phyloP scores from a whole-genome alignment of 495 filamentous ascomycete genomes.

The Talaromyces stipitatus region DNA sequence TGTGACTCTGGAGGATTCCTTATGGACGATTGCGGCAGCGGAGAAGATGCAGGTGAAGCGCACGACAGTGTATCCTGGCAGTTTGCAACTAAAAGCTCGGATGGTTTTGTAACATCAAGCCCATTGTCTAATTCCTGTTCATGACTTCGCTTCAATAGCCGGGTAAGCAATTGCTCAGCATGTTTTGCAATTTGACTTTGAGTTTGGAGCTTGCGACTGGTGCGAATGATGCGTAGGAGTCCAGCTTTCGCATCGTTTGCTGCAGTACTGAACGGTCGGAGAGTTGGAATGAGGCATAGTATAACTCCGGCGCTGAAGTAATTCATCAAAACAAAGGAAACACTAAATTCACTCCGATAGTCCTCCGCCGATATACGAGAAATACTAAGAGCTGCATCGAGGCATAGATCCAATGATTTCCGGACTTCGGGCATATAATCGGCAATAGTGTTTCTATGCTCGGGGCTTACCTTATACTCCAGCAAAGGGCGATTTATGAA shows the following conservation, averaged over 20 bases:
- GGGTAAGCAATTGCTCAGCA: neutral
- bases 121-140: neutral
- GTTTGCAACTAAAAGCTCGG: neutral
- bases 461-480: neutral
- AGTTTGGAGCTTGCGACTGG: neutral
- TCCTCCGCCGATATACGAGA: neutral
- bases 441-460: neutral
- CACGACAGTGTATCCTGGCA: neutral
- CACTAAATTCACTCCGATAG: neutral
- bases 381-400: neutral
- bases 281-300: neutral
- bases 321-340: neutral
- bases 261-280: neutral
- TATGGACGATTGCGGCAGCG: neutral
- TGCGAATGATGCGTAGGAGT: neutral
- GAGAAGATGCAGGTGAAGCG: neutral
- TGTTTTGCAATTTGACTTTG: neutral
- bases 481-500: neutral
- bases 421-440: neutral
- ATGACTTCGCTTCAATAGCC: slow-evolving; percentile 1
- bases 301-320: neutral
- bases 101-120: neutral
- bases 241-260: neutral
- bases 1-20: neutral
- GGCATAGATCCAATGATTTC: neutral